A percentile compares a stretch with the other conserved stretches of the same genome.
These are phyloP conservation scores for Theobroma grandiflorum DNA, from an alignment of 441 rosid species.

Conservation along the genomic window DNA sequence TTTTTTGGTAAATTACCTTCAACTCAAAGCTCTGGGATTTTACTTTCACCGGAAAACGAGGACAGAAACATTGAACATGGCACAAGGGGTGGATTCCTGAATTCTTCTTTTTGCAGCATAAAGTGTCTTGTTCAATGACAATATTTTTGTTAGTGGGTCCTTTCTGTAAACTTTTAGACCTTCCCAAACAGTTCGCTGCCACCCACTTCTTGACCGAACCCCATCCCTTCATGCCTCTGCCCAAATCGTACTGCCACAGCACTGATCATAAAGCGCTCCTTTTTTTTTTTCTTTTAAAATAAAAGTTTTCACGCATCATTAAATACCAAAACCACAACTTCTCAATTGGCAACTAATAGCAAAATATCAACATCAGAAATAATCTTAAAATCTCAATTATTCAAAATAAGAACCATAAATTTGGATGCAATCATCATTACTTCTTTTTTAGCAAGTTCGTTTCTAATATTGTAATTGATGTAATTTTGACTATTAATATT, in stretches of 20 bases:
- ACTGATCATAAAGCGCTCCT: too few relatives aligned
- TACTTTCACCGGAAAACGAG: background rate
- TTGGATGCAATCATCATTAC: too few relatives aligned
- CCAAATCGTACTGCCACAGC: background rate
- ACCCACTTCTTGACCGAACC: background rate
- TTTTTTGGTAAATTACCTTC: background rate
- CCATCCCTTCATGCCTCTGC: background rate
- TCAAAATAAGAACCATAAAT: too few relatives aligned
- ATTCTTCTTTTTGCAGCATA: background rate
- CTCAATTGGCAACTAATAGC: too few relatives aligned
- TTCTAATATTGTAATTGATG: too few relatives aligned
- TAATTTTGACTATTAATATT: too few relatives aligned
- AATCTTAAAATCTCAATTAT: too few relatives aligned
- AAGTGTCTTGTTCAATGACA: background rate
- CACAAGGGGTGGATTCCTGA: slow-evolving; percentile 4
- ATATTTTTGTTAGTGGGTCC: background rate
- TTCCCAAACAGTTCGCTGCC: slow-evolving; percentile 9
- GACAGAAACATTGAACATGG: slow-evolving; percentile 24
- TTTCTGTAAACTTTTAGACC: background rate
- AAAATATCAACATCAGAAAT: too few relatives aligned
- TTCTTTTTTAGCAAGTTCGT: too few relatives aligned
- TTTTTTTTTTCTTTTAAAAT: too few relatives aligned
- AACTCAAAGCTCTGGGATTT: slow-evolving; percentile 8
- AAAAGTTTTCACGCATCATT: too few relatives aligned
- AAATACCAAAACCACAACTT: too few relatives aligned